phyloP scores from a whole-genome alignment of 2,329 filamentous ascomycete genomes.

The Claviceps sp. region DNA sequence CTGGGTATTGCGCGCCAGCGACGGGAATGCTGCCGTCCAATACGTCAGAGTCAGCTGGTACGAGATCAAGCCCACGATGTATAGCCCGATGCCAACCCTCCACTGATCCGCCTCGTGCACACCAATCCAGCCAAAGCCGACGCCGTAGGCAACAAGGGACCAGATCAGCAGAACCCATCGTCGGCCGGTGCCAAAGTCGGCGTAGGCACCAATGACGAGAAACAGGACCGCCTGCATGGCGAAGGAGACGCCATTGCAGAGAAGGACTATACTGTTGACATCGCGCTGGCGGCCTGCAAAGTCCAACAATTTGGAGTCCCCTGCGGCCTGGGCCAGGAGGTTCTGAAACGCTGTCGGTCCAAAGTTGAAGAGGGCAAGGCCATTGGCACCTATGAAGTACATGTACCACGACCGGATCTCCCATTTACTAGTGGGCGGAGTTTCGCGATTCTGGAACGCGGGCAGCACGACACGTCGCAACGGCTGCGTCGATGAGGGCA shows the following conservation, averaged over 20 bases:
- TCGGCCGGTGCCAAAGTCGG: constrained; percentile 52
- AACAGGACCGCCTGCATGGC: constrained; percentile 49
- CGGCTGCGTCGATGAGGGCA: not conserved
- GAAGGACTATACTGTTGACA: constrained; percentile 52
- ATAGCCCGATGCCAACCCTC: constrained; percentile 46
- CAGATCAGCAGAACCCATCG: constrained; percentile 49
- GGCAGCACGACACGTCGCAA: constrained; percentile 1
- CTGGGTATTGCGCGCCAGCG: constrained; percentile 23
- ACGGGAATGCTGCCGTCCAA: constrained; percentile 47
- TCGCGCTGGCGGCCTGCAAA: constrained; percentile 44
- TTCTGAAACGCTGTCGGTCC: constrained; percentile 53
- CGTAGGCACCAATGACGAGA: constrained; percentile 36
- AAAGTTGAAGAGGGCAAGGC: constrained; percentile 49
- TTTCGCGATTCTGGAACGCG: not conserved
- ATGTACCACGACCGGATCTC: constrained; percentile 17
- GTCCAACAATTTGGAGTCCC: constrained; percentile 33
- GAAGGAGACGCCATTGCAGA: constrained; percentile 55
- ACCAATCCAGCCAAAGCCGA: constrained; percentile 55
- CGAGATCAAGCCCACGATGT: constrained; percentile 52
- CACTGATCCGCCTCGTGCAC: constrained; percentile 47
- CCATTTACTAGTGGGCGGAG: constrained; percentile 10
- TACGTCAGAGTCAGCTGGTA: constrained; percentile 57
- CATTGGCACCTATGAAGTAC: constrained; percentile 57
- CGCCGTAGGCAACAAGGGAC: constrained; percentile 45
- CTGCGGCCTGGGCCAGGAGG: constrained; percentile 45